Conservation (phyloP, 23 red algal genomes). For the Gracilariopsis chorda region DNA sequence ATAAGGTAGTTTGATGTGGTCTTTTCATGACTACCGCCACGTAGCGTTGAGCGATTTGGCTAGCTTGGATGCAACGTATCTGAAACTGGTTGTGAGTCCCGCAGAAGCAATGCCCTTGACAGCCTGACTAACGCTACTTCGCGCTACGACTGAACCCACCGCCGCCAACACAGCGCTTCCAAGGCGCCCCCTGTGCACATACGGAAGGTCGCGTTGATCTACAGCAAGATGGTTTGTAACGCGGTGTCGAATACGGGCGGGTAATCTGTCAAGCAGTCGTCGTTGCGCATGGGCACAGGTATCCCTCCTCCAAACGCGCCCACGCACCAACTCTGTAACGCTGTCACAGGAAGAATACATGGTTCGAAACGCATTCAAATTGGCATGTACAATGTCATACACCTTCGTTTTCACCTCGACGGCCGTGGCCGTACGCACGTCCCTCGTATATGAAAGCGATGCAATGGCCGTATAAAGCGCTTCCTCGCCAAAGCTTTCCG, state of each 20-base stretch:
- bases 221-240: neutral
- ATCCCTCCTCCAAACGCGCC: slow-evolving; percentile 15
- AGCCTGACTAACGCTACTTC: slow-evolving; percentile 52
- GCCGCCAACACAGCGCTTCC: slow-evolving; percentile 40
- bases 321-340: neutral
- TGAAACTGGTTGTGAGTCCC: slow-evolving; percentile 29
- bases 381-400: slow-evolving; percentile 44
- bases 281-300: neutral
- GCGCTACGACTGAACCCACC: slow-evolving; percentile 27
- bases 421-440: slow-evolving; percentile 50
- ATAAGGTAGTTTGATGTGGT: neutral
- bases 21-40: neutral
- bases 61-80: slow-evolving; percentile 67
- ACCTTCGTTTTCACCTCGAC: slow-evolving; percentile 65
- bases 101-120: slow-evolving; percentile 60
- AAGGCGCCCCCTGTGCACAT: neutral
- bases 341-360: slow-evolving; percentile 37
- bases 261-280: slow-evolving; percentile 15
- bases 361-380: slow-evolving; percentile 24
- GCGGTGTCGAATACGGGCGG: neutral
- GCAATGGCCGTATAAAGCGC: slow-evolving; percentile 54
- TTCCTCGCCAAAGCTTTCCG: slow-evolving; percentile 38
- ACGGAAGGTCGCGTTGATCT: neutral
- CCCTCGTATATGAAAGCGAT: slow-evolving; percentile 60
- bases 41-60: slow-evolving; percentile 21